phyloP scores from a whole-genome alignment of 2,329 filamentous ascomycete genomes.

The Stagonosporopsis tanaceti region DNA sequence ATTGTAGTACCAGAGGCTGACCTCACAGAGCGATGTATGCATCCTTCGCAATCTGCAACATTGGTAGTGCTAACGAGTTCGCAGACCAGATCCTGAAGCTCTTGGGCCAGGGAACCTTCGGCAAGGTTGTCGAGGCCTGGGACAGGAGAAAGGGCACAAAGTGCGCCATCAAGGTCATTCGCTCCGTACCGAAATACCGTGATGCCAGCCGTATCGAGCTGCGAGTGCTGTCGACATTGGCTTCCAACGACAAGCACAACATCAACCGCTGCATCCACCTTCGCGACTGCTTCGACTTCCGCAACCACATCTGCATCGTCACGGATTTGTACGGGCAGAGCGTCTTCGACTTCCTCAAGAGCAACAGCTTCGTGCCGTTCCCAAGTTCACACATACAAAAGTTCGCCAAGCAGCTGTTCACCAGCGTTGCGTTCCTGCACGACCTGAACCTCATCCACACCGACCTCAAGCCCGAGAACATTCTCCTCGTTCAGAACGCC shows the following conservation, averaged over 20 bases:
- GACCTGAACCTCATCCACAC: slow-evolving; percentile 98
- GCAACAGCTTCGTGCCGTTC: slow-evolving; percentile 93
- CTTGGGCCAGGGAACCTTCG: slow-evolving; percentile 95
- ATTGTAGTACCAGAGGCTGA: slow-evolving; percentile 88
- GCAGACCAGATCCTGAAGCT: slow-evolving; percentile 87
- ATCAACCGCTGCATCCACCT: slow-evolving; percentile 97
- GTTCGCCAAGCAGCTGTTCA: slow-evolving; percentile 94
- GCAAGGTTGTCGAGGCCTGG: slow-evolving; percentile 93
- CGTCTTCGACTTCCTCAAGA: slow-evolving; percentile 97
- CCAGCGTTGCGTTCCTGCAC: slow-evolving; percentile 97
- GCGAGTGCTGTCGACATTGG: slow-evolving; percentile 87
- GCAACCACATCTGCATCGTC: slow-evolving; percentile 92
- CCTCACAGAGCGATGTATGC: slow-evolving; percentile 87
- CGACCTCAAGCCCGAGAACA: slow-evolving; percentile 73
- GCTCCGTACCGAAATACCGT: slow-evolving; percentile 97
- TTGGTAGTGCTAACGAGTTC: slow-evolving; percentile 24
- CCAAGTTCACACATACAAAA: slow-evolving; percentile 98
- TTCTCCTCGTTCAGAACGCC: slow-evolving; percentile 68
- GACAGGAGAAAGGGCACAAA: slow-evolving; percentile 79
- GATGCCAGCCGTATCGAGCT: slow-evolving; percentile 96
- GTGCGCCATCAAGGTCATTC: slow-evolving; percentile 97
- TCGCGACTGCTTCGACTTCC: slow-evolving; percentile 95
- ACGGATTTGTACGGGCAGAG: slow-evolving; percentile 86
- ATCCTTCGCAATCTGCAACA: not conserved
- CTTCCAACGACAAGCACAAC: slow-evolving; percentile 90